Percentiles rank a stretch among this genome's conserved stretches.
phyloP scores from a whole-genome alignment of 2,329 filamentous ascomycete species.

The Fusarium musae region DNA sequence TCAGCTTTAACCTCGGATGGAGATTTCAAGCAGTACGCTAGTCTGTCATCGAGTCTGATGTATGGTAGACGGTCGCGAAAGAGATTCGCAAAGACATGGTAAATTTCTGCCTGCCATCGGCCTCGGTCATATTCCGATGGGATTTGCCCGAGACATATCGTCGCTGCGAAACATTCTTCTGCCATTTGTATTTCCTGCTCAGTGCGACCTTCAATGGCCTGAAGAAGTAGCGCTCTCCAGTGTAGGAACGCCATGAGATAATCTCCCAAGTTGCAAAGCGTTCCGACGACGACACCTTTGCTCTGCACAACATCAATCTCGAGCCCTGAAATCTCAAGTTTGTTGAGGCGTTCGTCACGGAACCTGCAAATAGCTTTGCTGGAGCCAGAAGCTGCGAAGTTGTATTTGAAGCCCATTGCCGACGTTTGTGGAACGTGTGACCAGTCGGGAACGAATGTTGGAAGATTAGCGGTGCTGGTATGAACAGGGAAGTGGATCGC shows the following conservation, averaged over 20 bases:
- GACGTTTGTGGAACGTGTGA: conserved; percentile 22
- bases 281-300: conserved; percentile 18
- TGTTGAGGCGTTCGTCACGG: conserved; percentile 12
- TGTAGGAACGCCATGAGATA: conserved; percentile 31
- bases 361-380: conserved; percentile 4
- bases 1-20: not conserved
- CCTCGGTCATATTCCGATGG: not conserved
- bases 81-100: conserved; percentile 13
- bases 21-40: not conserved
- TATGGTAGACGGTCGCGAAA: conserved; percentile 15
- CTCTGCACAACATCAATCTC: conserved; percentile 2
- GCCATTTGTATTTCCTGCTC: not conserved
- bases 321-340: conserved; percentile 18
- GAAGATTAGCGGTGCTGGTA: conserved; percentile 6
- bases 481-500: conserved; percentile 17
- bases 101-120: conserved; percentile 2
- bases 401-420: conserved; percentile 15
- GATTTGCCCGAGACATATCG: conserved; percentile 22
- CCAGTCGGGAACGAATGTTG: conserved; percentile 29
- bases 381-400: not conserved
- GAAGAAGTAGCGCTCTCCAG: conserved; percentile 21
- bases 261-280: conserved; percentile 22
- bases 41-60: not conserved
- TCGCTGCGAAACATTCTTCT: conserved; percentile 19
- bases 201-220: not conserved